Percentiles rank a stretch among this genome's conserved stretches.
phyloP scores from a whole-genome alignment of 2,329 filamentous ascomycete genomes.

The Knufia fluminis region DNA sequence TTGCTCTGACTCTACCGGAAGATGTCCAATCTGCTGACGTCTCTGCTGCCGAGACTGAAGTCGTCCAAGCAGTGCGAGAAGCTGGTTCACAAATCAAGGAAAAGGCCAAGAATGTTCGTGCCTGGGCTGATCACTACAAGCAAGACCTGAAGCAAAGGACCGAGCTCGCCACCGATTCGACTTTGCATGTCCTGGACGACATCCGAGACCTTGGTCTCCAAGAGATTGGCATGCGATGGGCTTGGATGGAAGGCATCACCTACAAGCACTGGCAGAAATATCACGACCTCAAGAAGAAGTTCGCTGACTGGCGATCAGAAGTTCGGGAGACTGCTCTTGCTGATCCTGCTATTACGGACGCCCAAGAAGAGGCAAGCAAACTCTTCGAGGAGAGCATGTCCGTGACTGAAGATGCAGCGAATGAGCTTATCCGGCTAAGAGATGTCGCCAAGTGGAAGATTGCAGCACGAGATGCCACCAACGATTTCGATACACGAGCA shows the following conservation, averaged over 20 bases:
- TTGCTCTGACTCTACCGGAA: slow-evolving; percentile 48
- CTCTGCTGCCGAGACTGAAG: slow-evolving; percentile 43
- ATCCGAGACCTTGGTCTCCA: slow-evolving; percentile 78
- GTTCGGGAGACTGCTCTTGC: slow-evolving; percentile 66
- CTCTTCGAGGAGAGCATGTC: slow-evolving; percentile 74
- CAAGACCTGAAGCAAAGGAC: slow-evolving; percentile 60
- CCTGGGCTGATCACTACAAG: slow-evolving; percentile 67
- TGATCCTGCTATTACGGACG: slow-evolving; percentile 60
- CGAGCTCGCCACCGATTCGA: slow-evolving; percentile 64
- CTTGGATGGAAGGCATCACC: slow-evolving; percentile 88
- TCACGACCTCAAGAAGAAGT: slow-evolving; percentile 72
- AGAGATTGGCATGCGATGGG: slow-evolving; percentile 87
- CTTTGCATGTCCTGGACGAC: slow-evolving; percentile 70
- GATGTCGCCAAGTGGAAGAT: slow-evolving; percentile 80
- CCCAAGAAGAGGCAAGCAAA: slow-evolving; percentile 57
- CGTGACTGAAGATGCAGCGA: slow-evolving; percentile 66
- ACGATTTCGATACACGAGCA: slow-evolving; percentile 66
- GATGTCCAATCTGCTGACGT: slow-evolving; percentile 46
- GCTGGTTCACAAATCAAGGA: slow-evolving; percentile 67
- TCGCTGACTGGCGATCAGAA: slow-evolving; percentile 76
- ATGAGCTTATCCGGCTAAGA: slow-evolving; percentile 71
- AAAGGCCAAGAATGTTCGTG: slow-evolving; percentile 64
- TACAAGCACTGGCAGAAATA: slow-evolving; percentile 98
- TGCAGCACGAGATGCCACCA: slow-evolving; percentile 58
- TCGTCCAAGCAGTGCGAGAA: slow-evolving; percentile 50